Evolutionary conservation across 441 rosid genomes (phyloP), one percentile per base, ranked within the genome.

Genomic region (Euphorbia celastroides): DNA sequence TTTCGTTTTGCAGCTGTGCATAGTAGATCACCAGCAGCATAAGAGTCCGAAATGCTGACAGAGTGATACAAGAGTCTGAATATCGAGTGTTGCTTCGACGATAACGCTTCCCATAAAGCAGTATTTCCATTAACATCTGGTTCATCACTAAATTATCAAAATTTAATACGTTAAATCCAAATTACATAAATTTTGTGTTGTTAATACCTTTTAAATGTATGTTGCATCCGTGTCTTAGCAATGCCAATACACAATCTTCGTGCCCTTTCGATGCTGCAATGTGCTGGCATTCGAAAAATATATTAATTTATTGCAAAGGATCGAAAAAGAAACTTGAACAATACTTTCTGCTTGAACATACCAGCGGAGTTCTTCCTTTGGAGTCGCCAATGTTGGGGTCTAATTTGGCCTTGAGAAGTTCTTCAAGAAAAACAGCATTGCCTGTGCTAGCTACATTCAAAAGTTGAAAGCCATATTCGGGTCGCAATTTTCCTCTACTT

Each of bases 341-440:
- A n/a, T n/a, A n/a, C n/a, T n/a, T n/a, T n/a, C n/a, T n/a, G n/a
- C n/a, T n/a, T n/a, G 12, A n/a, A 56, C 55, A n/a, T 82, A 92
- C 97, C 92, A 92, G 70, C 34, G 93, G 90, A 52, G 96, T 86
- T 84, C 82, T 86, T 62, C 98, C 98, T 66, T 79, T 65, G n/a
- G 80, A 77, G 72, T 90, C 92, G 34, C 83, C 78, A 38, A 87
- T 75, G 60, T 90, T 90, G 67, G 93, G 94, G 69, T 83, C 87
- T 79, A 87, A 68, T 68, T 76, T 88, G 13, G 88, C 92, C 85
- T 70, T 88, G 27, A 93, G 89, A 75, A 90, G 92, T 77, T 86
- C 90, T 46, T 88, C 90, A 10, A 90, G 89, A 63, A 93, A 88
- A 67, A 88, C 90, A 68, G 96, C 87, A 70, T 93, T 93, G 60